These are phyloP conservation scores for Mycena olivaceomarginata DNA, from an alignment of 768 basidiomycete species.

Conservation along the genomic window DNA sequence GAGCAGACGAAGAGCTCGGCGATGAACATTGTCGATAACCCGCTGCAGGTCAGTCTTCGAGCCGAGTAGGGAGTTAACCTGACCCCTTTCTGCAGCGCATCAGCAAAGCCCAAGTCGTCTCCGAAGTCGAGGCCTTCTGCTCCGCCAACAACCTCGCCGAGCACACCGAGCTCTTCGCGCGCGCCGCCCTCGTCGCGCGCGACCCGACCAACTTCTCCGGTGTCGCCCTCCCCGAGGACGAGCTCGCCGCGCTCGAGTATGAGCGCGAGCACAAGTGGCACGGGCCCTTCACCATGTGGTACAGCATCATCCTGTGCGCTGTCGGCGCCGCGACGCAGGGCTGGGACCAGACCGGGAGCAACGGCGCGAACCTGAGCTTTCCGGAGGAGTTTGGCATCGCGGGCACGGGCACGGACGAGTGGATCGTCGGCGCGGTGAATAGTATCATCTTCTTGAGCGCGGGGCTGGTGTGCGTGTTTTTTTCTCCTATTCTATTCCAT, in stretches of 20 bases:
- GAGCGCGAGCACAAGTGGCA: constrained; percentile 47
- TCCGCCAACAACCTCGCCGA: constrained; percentile 21
- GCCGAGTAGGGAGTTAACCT: no score
- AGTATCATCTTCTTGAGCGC: constrained; percentile 68
- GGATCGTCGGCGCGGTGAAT: constrained; percentile 88
- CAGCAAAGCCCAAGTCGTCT: constrained; percentile 13
- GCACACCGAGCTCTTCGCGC: constrained; percentile 39
- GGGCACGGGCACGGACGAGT: constrained; percentile 65
- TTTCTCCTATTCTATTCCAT: no score
- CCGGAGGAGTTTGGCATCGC: constrained; percentile 55
- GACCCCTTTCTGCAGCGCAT: neutral
- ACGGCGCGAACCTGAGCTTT: constrained; percentile 79
- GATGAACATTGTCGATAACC: constrained; percentile 27
- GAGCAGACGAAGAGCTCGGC: neutral
- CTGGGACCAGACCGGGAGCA: constrained; percentile 81
- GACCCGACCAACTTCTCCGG: constrained; percentile 57
- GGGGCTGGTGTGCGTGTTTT: constrained; percentile 65
- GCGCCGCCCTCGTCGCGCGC: constrained; percentile 71
- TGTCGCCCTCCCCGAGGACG: constrained; percentile 50
- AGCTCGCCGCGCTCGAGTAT: constrained; percentile 38
- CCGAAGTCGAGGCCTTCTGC: constrained; percentile 31
- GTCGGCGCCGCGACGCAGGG: constrained; percentile 73
- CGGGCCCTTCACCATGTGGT: constrained; percentile 46
- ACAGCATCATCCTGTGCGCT: constrained; percentile 71
- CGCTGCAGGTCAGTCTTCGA: constrained; percentile 14